These are phyloP conservation scores for Solanum habrochaites DNA, from an alignment of 257 asterid genomes.

Conservation along the genomic window DNA sequence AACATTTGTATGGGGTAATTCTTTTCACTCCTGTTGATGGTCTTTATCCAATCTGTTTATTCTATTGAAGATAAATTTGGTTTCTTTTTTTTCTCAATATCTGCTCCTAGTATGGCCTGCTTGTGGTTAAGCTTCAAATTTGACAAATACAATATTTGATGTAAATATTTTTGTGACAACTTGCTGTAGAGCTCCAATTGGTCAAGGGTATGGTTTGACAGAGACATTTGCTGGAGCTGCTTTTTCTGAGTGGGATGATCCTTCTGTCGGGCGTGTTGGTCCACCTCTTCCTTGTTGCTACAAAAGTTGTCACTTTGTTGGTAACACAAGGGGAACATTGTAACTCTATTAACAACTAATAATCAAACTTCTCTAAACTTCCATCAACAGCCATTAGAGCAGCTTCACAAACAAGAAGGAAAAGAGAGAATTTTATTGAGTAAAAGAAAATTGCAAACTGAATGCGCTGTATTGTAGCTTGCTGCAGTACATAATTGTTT, in stretches of 20 bases:
- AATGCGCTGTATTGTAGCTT: too few relatives aligned
- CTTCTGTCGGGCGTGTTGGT: constrained; percentile 87
- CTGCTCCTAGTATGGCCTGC: neutral
- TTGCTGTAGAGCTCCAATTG: constrained; percentile 69
- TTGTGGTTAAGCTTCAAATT: neutral
- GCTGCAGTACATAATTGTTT: too few relatives aligned
- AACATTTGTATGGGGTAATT: constrained; percentile 89
- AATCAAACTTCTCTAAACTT: too few relatives aligned
- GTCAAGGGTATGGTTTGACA: constrained; percentile 94
- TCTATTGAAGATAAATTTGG: neutral
- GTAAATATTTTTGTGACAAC: neutral
- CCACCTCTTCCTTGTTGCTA: constrained; percentile 93
- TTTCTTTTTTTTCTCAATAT: neutral
- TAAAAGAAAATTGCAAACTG: too few relatives aligned
- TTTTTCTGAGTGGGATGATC: constrained; percentile 78
- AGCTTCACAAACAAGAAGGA: too few relatives aligned
- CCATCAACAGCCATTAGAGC: too few relatives aligned
- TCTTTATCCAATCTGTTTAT: neutral
- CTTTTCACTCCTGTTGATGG: constrained; percentile 3
- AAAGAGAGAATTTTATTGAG: too few relatives aligned
- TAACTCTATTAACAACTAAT: too few relatives aligned
- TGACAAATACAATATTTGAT: neutral
- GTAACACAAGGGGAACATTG: neutral
- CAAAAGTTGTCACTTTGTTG: constrained; percentile 29
- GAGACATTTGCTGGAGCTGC: constrained; percentile 95